phyloP scores from a whole-genome alignment of 257 asterid species.

The Plantago ovata region DNA sequence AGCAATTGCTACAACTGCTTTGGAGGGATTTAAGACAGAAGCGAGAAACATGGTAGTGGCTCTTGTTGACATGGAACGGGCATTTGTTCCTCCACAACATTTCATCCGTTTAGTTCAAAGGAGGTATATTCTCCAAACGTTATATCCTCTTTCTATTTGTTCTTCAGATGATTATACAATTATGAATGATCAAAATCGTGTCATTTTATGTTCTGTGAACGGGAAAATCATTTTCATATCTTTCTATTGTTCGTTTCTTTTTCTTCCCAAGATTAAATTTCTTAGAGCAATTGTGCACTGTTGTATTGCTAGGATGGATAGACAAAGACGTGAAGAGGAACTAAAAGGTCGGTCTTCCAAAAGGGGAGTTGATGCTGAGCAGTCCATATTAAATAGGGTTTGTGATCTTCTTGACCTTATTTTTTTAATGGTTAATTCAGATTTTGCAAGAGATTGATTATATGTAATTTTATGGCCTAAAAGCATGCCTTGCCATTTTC shows the following conservation, averaged over 20 bases:
- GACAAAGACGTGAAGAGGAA: slow-evolving; percentile 86
- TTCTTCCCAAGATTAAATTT: background rate
- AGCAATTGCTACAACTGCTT: slow-evolving; percentile 66
- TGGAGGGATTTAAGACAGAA: slow-evolving; percentile 76
- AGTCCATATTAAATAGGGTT: slow-evolving; percentile 63
- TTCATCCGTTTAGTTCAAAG: slow-evolving; percentile 93
- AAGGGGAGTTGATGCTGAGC: slow-evolving; percentile 59
- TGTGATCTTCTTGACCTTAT: background rate
- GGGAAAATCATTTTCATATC: background rate
- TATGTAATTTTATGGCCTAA: slow-evolving; percentile 8
- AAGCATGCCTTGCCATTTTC: slow-evolving; percentile 6
- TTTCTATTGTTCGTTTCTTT: no score
- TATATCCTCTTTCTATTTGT: background rate
- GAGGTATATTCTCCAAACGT: slow-evolving; percentile 48
- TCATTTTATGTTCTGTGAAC: background rate
- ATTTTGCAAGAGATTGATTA: background rate
- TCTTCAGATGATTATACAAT: background rate
- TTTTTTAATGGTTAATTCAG: slow-evolving; percentile 3
- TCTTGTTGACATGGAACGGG: slow-evolving; percentile 87
- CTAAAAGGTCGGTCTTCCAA: slow-evolving; percentile 59
- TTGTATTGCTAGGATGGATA: slow-evolving; percentile 54
- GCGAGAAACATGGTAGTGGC: slow-evolving; percentile 81
- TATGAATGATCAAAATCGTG: no score
- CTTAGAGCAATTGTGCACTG: slow-evolving; percentile 1
- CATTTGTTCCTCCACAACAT: slow-evolving; percentile 89